A percentile compares a stretch with the other conserved stretches of the same genome.
These are phyloP conservation scores for Neltuma alba DNA, from an alignment of 306 rosid species.

Conservation along the genomic window DNA sequence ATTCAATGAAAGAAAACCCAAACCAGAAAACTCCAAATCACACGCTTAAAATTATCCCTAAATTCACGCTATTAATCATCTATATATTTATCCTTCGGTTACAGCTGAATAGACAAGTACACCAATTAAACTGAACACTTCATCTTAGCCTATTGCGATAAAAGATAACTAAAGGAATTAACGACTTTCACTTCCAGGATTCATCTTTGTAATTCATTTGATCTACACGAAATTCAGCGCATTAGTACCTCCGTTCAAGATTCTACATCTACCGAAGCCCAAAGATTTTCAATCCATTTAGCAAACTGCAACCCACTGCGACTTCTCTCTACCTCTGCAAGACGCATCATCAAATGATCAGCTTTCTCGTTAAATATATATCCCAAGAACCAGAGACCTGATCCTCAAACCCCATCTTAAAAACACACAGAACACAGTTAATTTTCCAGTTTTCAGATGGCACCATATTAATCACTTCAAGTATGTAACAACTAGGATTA, in stretches of 20 bases:
- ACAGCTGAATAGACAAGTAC: constrained; percentile 46
- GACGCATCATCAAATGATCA: constrained; percentile 9
- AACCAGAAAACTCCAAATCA: constrained; percentile 7
- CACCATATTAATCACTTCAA: constrained; percentile 40
- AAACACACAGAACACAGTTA: background rate
- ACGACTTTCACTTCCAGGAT: constrained; percentile 22
- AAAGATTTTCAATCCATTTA: background rate
- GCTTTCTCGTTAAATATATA: background rate
- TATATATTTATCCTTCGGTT: constrained; percentile 40
- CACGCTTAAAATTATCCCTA: constrained; percentile 32
- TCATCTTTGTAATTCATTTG: constrained; percentile 33
- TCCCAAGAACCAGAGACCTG: background rate
- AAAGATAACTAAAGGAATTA: constrained; percentile 40
- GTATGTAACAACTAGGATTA: background rate
- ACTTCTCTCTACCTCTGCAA: constrained; percentile 66
- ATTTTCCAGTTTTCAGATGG: background rate
- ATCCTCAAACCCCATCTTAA: background rate
- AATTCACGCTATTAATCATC: constrained; percentile 47
- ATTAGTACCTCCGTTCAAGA: constrained; percentile 52
- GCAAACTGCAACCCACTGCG: constrained; percentile 26
- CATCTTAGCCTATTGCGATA: constrained; percentile 34
- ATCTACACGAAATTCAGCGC: constrained; percentile 57
- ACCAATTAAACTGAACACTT: constrained; percentile 41
- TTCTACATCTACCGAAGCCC: constrained; percentile 33
- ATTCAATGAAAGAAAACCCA: background rate